Base-by-base conservation (phyloP, 352 stramenopile species). In the Elongisporangium senticosum region DNA sequence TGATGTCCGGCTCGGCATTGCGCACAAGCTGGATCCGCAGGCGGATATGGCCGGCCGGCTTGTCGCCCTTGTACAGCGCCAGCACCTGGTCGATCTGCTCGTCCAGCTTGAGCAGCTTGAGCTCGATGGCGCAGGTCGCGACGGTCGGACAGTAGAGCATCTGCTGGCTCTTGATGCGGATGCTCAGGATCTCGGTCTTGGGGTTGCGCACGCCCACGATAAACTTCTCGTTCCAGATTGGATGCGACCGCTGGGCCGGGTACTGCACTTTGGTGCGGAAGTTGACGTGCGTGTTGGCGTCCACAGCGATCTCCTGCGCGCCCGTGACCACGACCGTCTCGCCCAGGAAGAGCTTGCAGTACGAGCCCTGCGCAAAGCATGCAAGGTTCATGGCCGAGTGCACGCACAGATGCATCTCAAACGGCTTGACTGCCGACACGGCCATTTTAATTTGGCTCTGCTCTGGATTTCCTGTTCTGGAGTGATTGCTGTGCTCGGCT, bases 181-280 rank as follows among this genome's bases (percentile, higher is more conserved):
- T 79, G 37, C 74, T 88, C 22, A 91, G 50, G 23, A 89, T 71
- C 56, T 88, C 71, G 17, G 63, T 68, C 19, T 63, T 59, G 2
- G 79, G 72, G 39, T 86, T 64, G 15, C 64, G 63, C 2, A 91
- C 64, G n/a, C 71, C 69, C 37, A 89, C 49, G 51, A 89, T 68
- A 21, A 91, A 87, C 70, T 89, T 89, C 39, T 91, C 71, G 56
- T 89, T 91, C 82, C 82, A 91, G 39, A 86, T 55, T 17, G 77
- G 75, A 37, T 72, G 71, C 15, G 63, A 64, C 3, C 56, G 68
- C 28, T 63, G 55, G 8, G 60, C 56, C 26, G 65, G 71, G 37
- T 57, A 64, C 48, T 74, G 65, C 50, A 87, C 65, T 62, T 84
- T 86, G 28, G 81, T 90, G 68, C 77, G 75, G 58, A 83, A 89